Evolutionary conservation across 345 rosid genomes (phyloP).

Genomic region (Populus euphratica): DNA sequence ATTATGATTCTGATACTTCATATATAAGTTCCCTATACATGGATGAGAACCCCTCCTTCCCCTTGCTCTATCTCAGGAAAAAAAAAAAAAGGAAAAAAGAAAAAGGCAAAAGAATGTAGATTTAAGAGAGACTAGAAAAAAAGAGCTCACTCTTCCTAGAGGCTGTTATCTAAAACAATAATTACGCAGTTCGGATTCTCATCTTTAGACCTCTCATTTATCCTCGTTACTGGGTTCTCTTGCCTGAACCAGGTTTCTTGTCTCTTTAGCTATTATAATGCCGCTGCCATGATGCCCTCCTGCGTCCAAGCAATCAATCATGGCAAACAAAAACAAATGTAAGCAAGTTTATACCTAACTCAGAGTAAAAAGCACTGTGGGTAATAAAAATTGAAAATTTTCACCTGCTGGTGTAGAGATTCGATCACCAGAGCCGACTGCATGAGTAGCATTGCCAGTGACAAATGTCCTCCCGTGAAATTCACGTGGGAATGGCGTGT

Average conservation of each 20-base stretch:
- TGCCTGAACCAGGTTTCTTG: conserved; percentile 42
- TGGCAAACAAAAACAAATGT: background rate
- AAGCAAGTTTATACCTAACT: background rate
- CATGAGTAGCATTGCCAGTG: conserved; percentile 24
- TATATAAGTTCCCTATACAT: conserved; percentile 23
- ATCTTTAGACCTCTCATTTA: conserved; percentile 35
- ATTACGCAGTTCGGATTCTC: background rate
- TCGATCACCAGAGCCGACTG: conserved; percentile 37
- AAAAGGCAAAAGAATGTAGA: background rate
- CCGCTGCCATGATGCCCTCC: conserved; percentile 49
- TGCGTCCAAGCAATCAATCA: conserved; percentile 9
- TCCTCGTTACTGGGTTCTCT: conserved; percentile 43
- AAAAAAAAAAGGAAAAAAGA: background rate
- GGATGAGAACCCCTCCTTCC: background rate
- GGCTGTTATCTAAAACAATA: background rate
- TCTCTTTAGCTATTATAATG: conserved; percentile 31
- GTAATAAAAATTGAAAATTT: background rate
- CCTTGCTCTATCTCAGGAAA: background rate
- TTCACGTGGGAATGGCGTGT: conserved; percentile 36
- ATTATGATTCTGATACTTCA: conserved; percentile 6
- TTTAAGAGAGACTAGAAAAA: background rate
- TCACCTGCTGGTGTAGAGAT: conserved; percentile 50
- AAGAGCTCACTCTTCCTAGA: conserved; percentile 4
- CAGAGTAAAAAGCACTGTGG: background rate
- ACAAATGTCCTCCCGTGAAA: conserved; percentile 36